Percentiles rank a stretch among this genome's conserved stretches.
These are phyloP conservation scores for Leccinum uliginosum DNA, from an alignment of 768 basidiomycete genomes.

Conservation along the genomic window DNA sequence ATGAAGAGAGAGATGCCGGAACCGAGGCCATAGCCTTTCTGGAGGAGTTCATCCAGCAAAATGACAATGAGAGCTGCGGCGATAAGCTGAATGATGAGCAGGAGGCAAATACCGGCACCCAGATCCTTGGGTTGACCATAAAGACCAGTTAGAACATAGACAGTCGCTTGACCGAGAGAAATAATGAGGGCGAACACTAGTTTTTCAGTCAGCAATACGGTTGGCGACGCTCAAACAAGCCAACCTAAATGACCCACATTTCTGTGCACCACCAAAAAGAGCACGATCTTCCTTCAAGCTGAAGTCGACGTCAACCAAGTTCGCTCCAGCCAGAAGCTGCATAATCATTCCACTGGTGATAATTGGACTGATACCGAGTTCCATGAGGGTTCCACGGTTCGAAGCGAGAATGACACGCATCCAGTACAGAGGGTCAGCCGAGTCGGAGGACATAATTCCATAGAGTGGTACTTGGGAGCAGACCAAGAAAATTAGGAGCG, in stretches of 20 bases:
- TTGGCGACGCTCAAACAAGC: background rate
- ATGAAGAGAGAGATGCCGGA: conserved; percentile 99
- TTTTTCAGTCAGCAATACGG: background rate
- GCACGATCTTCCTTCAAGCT: conserved; percentile 95
- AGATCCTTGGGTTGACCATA: conserved; percentile 92
- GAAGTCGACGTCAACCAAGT: conserved; percentile 97
- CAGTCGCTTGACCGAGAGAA: conserved; percentile 92
- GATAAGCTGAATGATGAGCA: conserved; percentile 94
- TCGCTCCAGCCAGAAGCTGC: conserved; percentile 97
- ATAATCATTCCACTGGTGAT: conserved; percentile 99
- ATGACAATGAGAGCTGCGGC: conserved; percentile 95
- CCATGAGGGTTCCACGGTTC: conserved; percentile 98
- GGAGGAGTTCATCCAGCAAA: conserved; percentile 96
- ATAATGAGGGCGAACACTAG: conserved; percentile 96
- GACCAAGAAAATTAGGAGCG: conserved; percentile 98
- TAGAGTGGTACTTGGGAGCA: conserved; percentile 99
- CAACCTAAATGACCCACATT: conserved; percentile 55
- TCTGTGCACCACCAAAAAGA: conserved; percentile 93
- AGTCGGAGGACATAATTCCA: conserved; percentile 99
- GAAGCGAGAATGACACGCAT: conserved; percentile 99
- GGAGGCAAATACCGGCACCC: conserved; percentile 94
- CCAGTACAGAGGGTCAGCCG: conserved; percentile 98
- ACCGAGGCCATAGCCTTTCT: conserved; percentile 98
- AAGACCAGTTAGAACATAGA: conserved; percentile 94
- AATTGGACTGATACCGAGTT: conserved; percentile 96